Evolutionary conservation across 768 basidiomycete species (phyloP), one percentile per base, ranked within the genome.

Genomic region (Russula lepida): DNA sequence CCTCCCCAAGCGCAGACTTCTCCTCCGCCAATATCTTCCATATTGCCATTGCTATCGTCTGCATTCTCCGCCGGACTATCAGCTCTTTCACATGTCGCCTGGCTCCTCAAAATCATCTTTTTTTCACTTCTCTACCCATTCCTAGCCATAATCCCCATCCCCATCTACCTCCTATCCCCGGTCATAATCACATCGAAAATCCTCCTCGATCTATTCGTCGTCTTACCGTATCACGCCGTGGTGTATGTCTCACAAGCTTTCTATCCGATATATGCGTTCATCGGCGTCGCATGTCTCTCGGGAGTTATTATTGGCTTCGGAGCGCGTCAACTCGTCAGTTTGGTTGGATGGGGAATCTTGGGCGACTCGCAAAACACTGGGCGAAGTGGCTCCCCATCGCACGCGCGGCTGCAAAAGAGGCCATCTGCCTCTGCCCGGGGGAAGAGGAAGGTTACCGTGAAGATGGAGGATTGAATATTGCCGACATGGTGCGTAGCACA

Each of bases 261-360:
- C 21, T 62, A 66, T 54, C 66, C 66, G 12, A n/a, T 66, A 47
- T 66, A 66, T 37, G 57, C 54, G 6, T 65, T 66, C 57, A 11
- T 66, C 6, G 66, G 59, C 25, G 54, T 59, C 7, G 66, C 66
- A 9, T 60, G 55, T 35, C 50, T 66, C 44, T 53, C 35, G 17
- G 66, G 66, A 3, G 46, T 44, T 2, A 30, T 66, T 5, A 7
- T 66, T 13, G 66, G 66, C 19, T 23, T 65, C 0, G 59, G 59
- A 2, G 66, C 50, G 12, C 64, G 66, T 23, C 56, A 50, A 13
- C 23, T 58, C 21, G 64, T 65, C 46, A 39, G 19, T 19, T 23
- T 52, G 12, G 32, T 66, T 7, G 66, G 56, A 19, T 51, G 41
- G 54, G 58, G 21, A 30, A 23, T 66, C 15, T 37, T 65, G 44